Evolutionary conservation across 139 green algal genomes (phyloP).

Genomic region (Closterium sp.): DNA sequence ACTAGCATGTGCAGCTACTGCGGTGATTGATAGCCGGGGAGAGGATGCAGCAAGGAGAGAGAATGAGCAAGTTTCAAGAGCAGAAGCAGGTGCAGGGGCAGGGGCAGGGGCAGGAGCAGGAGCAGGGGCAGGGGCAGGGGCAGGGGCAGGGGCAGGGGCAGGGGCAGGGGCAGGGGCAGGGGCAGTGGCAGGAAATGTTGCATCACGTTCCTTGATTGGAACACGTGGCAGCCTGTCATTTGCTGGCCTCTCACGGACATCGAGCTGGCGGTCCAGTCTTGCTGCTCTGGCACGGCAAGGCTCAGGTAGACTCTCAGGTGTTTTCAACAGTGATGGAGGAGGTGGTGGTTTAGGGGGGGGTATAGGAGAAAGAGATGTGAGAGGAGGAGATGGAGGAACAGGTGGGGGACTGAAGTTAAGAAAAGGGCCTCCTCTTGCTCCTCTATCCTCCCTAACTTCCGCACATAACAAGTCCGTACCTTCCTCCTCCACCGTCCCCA

Average conservation of each 20-base stretch:
- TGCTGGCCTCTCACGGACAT: background rate
- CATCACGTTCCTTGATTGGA: background rate
- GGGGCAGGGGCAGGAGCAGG: background rate
- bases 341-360: background rate
- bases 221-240: background rate
- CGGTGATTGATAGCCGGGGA: background rate
- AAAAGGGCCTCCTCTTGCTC: background rate
- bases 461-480: background rate
- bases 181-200: background rate
- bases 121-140: background rate
- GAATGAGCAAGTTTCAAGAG: background rate
- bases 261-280: background rate
- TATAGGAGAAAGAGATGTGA: background rate
- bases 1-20: background rate
- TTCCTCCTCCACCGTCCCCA: background rate
- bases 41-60: background rate
- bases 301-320: background rate
- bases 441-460: background rate
- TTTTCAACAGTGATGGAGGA: background rate
- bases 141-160: background rate
- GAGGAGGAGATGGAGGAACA: background rate
- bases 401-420: background rate
- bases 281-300: background rate
- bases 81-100: too few relatives aligned
- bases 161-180: too few relatives aligned